Conservation (phyloP, 163 green algal species). For the Trebouxiophyceae sp. region DNA sequence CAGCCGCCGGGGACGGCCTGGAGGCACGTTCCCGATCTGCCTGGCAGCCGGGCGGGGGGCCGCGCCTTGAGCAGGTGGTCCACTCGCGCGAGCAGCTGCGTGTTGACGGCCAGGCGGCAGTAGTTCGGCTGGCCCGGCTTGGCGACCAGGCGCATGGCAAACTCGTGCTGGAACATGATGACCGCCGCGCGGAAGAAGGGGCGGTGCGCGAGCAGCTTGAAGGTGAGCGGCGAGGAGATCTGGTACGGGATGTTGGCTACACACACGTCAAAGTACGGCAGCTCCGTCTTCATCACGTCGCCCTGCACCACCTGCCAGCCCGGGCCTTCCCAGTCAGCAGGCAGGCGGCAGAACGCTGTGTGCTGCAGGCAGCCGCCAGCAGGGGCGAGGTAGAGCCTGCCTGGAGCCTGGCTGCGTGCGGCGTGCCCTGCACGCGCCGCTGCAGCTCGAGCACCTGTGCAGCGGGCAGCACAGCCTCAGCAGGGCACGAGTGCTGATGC, state of each 20-base stretch:
- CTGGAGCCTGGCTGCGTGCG: conserved; percentile 70
- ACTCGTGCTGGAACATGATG: conserved; percentile 99
- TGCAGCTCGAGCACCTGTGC: neutral
- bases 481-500: neutral
- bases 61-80: conserved; percentile 82
- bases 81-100: conserved; percentile 85
- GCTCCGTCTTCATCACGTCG: conserved; percentile 93
- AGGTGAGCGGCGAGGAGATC: conserved; percentile 97
- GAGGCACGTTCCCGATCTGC: too few species aligned
- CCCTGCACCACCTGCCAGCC: conserved; percentile 83
- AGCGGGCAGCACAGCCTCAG: neutral
- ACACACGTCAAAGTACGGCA: conserved; percentile 99
- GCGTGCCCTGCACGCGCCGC: conserved; percentile 76
- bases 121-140: conserved; percentile 74
- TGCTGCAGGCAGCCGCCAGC: too few species aligned
- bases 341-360: too few species aligned
- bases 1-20: too few species aligned
- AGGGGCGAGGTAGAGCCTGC: too few species aligned
- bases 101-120: conserved; percentile 85
- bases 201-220: conserved; percentile 94
- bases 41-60: too few species aligned
- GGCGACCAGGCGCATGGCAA: conserved; percentile 98
- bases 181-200: conserved; percentile 80
- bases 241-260: conserved; percentile 99
- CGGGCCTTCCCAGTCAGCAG: too few species aligned